Evolutionary conservation across 2,329 filamentous ascomycete species (phyloP), one percentile per base, ranked within the genome.

Genomic region (Colletotrichum sublineola): DNA sequence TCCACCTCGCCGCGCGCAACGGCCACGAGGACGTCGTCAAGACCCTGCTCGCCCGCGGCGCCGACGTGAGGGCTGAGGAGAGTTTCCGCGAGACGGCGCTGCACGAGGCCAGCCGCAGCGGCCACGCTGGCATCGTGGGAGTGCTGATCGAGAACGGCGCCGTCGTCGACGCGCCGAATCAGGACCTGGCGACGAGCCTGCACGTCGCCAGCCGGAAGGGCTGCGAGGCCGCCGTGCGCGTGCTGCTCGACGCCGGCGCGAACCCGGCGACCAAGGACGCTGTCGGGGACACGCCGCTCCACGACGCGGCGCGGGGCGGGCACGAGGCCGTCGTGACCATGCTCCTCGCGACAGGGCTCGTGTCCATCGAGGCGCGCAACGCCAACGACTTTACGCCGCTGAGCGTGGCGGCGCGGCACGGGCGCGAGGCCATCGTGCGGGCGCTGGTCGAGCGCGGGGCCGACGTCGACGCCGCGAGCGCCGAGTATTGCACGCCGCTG

Each of bases 381-480:
- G 57, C 64, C 2, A 64, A 75, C 60, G 73, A 74, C 38, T 66
- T 69, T 0, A 76, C 75, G 18, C 72, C 76, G 14, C 63, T 77
- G 7, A 74, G 56, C 5, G 71, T 74, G 8, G 76, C 75, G 18
- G 73, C 71, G 1, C 29, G 64, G 14, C 71, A 75, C 14, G 74
- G 76, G 0, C 67, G 74, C 29, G 75, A 76, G 42, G 69, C 71
- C 14, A 69, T 76, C 20, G 75, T 75, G 24, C 38, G 73, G 38
- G 67, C 68, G 58, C 62, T 76, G 46, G 68, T 76, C 6, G 74
- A 76, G 36, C 73, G 69, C 33, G 75, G 75, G 2, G 75, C 75
- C 24, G 73, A 75, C 14, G 63, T 75, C 12, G 75, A 76, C 6
- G 60, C 67, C 5, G 20, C 69, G 58, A 72, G 72, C 46, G 73